Percentiles rank a stretch among this genome's conserved stretches.
These are phyloP conservation scores for Aegilops tauschii DNA, from an alignment of 176 grass and related monocot species.

Conservation along the genomic window DNA sequence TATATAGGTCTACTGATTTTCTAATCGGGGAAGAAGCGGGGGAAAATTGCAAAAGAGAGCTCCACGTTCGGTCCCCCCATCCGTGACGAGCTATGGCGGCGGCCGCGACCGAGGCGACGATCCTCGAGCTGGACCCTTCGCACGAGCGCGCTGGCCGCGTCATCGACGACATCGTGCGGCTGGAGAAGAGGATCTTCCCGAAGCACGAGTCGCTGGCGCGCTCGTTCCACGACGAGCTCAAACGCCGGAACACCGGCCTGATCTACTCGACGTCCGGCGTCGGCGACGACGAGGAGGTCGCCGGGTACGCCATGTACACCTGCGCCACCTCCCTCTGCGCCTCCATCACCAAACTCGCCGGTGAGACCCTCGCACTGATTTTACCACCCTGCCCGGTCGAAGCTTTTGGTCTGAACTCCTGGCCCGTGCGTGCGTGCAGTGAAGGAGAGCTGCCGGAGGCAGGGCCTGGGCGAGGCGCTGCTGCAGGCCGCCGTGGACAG, in stretches of 20 bases:
- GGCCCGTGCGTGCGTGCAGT: slow-evolving; percentile 30
- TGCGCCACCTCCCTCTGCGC: slow-evolving; percentile 72
- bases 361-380: slow-evolving; percentile 23
- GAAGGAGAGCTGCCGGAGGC: slow-evolving; percentile 78
- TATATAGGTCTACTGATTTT: background rate
- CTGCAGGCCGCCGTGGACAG: slow-evolving; percentile 61
- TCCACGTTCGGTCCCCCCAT: background rate
- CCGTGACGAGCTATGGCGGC: slow-evolving; percentile 13
- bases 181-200: slow-evolving; percentile 84
- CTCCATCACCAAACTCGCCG: slow-evolving; percentile 88
- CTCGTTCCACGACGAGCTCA: slow-evolving; percentile 64
- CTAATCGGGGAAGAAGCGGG: background rate
- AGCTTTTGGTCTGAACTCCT: background rate
- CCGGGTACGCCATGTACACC: slow-evolving; percentile 84
- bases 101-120: background rate
- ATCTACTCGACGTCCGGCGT: slow-evolving; percentile 45
- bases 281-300: slow-evolving; percentile 22
- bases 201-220: slow-evolving; percentile 92
- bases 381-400: background rate
- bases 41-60: slow-evolving; percentile 1
- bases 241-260: slow-evolving; percentile 68
- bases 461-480: slow-evolving; percentile 81
- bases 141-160: slow-evolving; percentile 32
- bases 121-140: slow-evolving; percentile 59
- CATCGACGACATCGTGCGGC: slow-evolving; percentile 60